Conservation (phyloP, 2,329 filamentous ascomycete species). For the Penicillium sp. region DNA sequence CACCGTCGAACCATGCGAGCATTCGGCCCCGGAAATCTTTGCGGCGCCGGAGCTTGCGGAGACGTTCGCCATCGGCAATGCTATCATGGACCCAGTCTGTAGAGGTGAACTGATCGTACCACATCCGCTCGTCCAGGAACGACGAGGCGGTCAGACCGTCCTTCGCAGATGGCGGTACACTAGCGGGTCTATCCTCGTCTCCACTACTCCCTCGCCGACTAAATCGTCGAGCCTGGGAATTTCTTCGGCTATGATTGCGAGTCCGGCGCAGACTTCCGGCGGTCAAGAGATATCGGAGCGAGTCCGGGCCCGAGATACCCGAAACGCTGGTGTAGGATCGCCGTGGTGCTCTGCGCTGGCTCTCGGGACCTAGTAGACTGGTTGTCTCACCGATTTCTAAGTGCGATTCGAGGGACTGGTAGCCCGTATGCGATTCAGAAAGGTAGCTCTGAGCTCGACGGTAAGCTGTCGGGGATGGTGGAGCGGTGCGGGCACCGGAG, state of each 20-base stretch:
- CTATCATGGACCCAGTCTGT: constrained; percentile 98
- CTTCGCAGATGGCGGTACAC: constrained; percentile 44
- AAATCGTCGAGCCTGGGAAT: constrained; percentile 49
- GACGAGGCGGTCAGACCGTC: constrained; percentile 53
- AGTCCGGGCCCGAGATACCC: constrained; percentile 29
- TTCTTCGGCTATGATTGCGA: constrained; percentile 46
- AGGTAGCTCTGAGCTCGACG: constrained; percentile 29
- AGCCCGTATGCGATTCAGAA: constrained; percentile 30
- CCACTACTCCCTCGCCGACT: constrained; percentile 52
- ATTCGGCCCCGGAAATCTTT: constrained; percentile 82
- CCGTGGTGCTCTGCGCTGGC: constrained; percentile 20
- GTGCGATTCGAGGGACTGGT: constrained; percentile 29
- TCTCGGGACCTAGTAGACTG: constrained; percentile 29
- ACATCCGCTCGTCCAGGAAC: constrained; percentile 78
- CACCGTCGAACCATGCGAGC: constrained; percentile 71
- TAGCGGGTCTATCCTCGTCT: constrained; percentile 40
- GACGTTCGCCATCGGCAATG: constrained; percentile 86
- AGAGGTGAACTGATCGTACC: constrained; percentile 98
- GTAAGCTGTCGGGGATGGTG: constrained; percentile 35
- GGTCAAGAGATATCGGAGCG: constrained; percentile 32
- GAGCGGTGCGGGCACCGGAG: constrained; percentile 27
- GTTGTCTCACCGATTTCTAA: constrained; percentile 33
- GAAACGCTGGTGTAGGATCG: constrained; percentile 38
- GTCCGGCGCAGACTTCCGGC: constrained; percentile 37
- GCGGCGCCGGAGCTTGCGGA: constrained; percentile 73